These are phyloP conservation scores for Ascochyta clinopodiicola DNA, from an alignment of 2,329 filamentous ascomycete genomes.

Conservation along the genomic window DNA sequence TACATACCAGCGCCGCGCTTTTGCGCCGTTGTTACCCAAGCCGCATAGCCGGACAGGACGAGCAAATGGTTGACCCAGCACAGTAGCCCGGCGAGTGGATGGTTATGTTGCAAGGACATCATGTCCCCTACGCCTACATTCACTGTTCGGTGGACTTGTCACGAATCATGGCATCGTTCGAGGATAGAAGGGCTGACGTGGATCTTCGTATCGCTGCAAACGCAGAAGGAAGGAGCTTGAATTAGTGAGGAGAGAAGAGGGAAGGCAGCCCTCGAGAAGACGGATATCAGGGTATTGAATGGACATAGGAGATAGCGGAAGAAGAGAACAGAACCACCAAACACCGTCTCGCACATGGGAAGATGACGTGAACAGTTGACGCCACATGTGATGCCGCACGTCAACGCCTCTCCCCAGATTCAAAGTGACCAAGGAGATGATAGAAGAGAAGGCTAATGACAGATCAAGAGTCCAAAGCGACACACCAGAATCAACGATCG, in stretches of 20 bases:
- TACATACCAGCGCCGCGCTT: constrained; percentile 2
- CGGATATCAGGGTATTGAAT: constrained; percentile 7
- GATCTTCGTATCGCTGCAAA: too few species aligned
- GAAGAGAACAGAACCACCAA: constrained; percentile 1
- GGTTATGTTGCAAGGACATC: not conserved
- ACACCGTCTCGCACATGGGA: not conserved
- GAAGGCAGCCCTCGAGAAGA: not conserved
- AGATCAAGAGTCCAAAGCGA: not conserved
- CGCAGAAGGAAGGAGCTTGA: not conserved
- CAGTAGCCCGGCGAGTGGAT: not conserved
- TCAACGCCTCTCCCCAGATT: not conserved
- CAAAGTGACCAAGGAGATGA: constrained; percentile 1
- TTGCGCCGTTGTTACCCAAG: not conserved
- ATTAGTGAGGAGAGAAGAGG: not conserved
- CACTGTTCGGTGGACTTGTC: too few species aligned
- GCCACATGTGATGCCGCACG: not conserved
- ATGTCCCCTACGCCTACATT: too few species aligned
- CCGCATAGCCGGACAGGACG: too few species aligned
- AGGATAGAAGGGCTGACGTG: too few species aligned
- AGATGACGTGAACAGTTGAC: not conserved
- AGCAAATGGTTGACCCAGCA: not conserved
- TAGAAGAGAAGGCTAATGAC: not conserved
- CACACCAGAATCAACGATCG: not conserved
- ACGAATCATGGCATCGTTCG: too few species aligned
- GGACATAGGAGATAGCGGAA: constrained; percentile 13